Percentiles rank a stretch among this genome's conserved stretches.
phyloP scores from a whole-genome alignment of 1,284 basidiomycete genomes.

The Cryptococcus amylolentus region DNA sequence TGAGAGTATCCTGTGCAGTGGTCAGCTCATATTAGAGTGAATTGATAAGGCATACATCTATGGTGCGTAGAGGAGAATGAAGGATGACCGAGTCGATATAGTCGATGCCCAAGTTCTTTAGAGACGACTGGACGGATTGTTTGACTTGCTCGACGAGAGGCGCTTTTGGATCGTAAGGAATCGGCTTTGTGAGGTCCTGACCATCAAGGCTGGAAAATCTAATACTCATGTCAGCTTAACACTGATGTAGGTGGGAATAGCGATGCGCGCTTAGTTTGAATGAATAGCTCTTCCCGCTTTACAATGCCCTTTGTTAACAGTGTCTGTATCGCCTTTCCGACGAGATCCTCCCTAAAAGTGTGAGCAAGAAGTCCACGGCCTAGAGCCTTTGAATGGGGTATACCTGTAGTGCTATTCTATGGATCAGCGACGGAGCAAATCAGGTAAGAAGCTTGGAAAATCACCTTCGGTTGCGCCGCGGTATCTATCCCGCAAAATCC shows the following conservation, averaged over 20 bases:
- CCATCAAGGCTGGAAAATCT: constrained; percentile 70
- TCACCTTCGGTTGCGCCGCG: constrained; percentile 66
- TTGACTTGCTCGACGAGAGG: constrained; percentile 61
- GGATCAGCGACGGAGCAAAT: background rate
- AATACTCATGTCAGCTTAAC: background rate
- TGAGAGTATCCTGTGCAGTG: constrained; percentile 54
- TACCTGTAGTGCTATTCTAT: constrained; percentile 64
- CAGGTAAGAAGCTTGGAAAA: constrained; percentile 15
- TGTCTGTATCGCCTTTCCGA: constrained; percentile 64
- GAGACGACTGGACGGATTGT: constrained; percentile 62
- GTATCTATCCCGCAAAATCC: constrained; percentile 78
- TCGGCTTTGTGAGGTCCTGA: constrained; percentile 63
- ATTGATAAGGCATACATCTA: constrained; percentile 37
- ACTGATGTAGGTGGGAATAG: background rate
- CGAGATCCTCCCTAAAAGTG: constrained; percentile 64
- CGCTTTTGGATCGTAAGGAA: constrained; percentile 64
- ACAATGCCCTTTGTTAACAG: constrained; percentile 57
- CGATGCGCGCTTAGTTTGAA: constrained; percentile 68
- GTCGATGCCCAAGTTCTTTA: constrained; percentile 63
- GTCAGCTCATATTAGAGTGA: too few relatives aligned
- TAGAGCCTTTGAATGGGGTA: background rate
- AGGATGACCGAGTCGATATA: constrained; percentile 72
- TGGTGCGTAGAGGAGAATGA: constrained; percentile 65
- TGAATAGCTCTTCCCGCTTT: constrained; percentile 61
- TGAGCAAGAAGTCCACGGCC: background rate